These are phyloP conservation scores for Haberlea rhodopensis DNA, from an alignment of 257 asterid species.

Conservation along the genomic window DNA sequence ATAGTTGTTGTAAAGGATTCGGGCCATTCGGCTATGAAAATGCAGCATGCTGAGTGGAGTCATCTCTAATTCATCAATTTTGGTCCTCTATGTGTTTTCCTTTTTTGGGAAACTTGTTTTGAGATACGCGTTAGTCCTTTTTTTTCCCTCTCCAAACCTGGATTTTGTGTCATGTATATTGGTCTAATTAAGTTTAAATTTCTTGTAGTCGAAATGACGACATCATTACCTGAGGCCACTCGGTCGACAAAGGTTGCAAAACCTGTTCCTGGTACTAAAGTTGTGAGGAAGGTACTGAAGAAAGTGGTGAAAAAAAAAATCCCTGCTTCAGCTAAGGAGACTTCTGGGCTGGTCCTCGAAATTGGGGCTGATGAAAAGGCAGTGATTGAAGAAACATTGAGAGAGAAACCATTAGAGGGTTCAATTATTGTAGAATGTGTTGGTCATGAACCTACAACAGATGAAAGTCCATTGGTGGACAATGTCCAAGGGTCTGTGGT, in stretches of 20 bases:
- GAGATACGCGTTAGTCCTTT: background rate
- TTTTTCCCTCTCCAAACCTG: background rate
- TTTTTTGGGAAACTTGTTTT: background rate
- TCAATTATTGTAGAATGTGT: constrained; percentile 18
- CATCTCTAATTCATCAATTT: background rate
- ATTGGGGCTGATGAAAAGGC: constrained; percentile 22
- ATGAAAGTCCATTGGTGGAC: constrained; percentile 22
- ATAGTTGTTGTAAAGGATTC: background rate
- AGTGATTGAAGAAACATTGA: constrained; percentile 17
- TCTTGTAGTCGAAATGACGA: constrained; percentile 32
- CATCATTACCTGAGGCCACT: constrained; percentile 26
- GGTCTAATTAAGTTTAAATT: background rate
- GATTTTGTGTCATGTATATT: background rate
- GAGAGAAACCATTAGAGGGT: constrained; percentile 16
- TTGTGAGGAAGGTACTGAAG: constrained; percentile 41
- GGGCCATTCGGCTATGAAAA: background rate
- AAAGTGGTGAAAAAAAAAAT: constrained; percentile 38
- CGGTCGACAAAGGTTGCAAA: constrained; percentile 32
- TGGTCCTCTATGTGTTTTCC: background rate
- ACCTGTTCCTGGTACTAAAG: constrained; percentile 34
- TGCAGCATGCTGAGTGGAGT: background rate
- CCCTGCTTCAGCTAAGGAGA: constrained; percentile 30
- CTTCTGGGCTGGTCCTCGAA: constrained; percentile 23
- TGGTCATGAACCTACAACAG: constrained; percentile 24
- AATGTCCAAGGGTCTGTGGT: constrained; percentile 18